phyloP scores from a whole-genome alignment of 148 eudicot genomes.

The Nepenthes mirabilis region DNA sequence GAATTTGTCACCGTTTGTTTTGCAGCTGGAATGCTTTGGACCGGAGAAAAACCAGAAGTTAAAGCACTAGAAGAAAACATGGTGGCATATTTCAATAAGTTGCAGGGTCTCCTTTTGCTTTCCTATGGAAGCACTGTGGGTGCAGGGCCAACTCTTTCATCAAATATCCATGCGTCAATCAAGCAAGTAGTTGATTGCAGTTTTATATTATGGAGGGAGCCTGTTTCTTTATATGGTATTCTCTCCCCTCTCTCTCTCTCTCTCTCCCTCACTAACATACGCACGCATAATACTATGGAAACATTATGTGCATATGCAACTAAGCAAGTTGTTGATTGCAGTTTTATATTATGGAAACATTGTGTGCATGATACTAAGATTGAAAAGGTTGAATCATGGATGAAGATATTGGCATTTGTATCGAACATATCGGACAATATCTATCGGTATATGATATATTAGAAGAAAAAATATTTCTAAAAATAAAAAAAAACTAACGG shows the following conservation, averaged over 20 bases:
- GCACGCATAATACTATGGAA: constrained; percentile 22
- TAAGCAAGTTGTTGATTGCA: constrained; percentile 75
- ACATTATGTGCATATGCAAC: constrained; percentile 72
- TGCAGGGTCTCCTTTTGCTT: constrained; percentile 76
- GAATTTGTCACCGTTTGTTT: not conserved
- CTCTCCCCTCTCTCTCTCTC: not conserved
- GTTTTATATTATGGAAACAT: constrained; percentile 9
- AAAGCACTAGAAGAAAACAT: constrained; percentile 79
- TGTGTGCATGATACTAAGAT: not conserved
- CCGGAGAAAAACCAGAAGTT: constrained; percentile 50
- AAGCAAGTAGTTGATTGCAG: constrained; percentile 82
- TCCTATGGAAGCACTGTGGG: constrained; percentile 66
- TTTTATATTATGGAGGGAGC: constrained; percentile 62
- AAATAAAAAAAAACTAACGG: no score
- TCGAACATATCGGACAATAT: not conserved
- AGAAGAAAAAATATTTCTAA: no score
- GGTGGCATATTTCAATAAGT: constrained; percentile 60
- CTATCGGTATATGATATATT: not conserved
- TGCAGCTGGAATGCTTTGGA: constrained; percentile 86
- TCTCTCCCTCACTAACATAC: no score
- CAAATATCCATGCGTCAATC: constrained; percentile 51
- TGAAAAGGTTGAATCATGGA: not conserved
- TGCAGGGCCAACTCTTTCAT: constrained; percentile 79
- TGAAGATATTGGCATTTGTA: not conserved
- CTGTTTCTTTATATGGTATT: constrained; percentile 66